Base-by-base conservation (phyloP, 1,284 basidiomycete species). In the Fomes fomentarius region DNA sequence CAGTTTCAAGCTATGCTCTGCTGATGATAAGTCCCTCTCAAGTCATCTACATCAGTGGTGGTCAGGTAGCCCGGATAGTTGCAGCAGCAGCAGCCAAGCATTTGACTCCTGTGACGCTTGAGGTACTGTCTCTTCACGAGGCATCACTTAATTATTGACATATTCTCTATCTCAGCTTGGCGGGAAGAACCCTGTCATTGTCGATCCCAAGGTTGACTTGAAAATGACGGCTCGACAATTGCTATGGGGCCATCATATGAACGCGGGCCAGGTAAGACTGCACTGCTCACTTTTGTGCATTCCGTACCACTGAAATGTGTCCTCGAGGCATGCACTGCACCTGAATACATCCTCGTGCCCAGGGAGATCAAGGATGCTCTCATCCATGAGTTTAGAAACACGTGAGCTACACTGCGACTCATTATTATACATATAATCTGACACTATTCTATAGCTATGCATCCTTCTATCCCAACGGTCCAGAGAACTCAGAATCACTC, bases 101-200 rank as follows among this genome's bases (percentile, higher is more conserved):
- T 48, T 74, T 96, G 17, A 93, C 93, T 0, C 92, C 94, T 0
- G 78, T 89, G 22, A 87, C 90, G 8, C 82, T 94, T 39, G 93
- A 89, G 75, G 83, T 83, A 40, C 28, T 46, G 74, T 71, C 25
- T 28, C 22, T 14, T 30, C 12, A n/a, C n/a, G n/a, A n/a, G n/a
- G n/a, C n/a, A n/a, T n/a, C n/a, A n/a, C n/a, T n/a, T n/a, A n/a
- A n/a, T n/a, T n/a, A n/a, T n/a, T n/a, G n/a, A n/a, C n/a, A n/a
- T n/a, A n/a, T n/a, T n/a, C n/a, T n/a, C n/a, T n/a, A n/a, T n/a
- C 9, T 22, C 17, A 39, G 38, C 38, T 39, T 24, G 38, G 38
- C 2, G 91, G 92, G 46, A 96, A 96, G 74, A 91, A 85, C 12
- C 94, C 94, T 2, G 89, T 87, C 11, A 80, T 95, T 60, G 75